Base-by-base conservation (phyloP, 768 basidiomycete genomes). In the Tephrocybe sp. region DNA sequence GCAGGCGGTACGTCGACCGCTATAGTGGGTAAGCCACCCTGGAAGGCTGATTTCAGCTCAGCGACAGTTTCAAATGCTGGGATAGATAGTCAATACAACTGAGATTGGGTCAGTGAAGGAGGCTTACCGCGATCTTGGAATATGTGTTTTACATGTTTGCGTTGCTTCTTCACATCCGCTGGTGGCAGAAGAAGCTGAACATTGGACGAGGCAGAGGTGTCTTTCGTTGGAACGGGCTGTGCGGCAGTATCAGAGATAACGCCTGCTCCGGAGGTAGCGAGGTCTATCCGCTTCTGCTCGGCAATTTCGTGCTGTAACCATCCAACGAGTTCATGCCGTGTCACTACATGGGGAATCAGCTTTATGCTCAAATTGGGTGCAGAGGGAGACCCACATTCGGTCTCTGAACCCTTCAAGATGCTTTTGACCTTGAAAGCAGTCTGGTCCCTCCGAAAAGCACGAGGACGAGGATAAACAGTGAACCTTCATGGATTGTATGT, bases 361-460 rank as follows among this genome's bases (percentile, higher is more conserved):
- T 6, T 34, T 20, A 11, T 1, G 41, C 48, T 17, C 8, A 30
- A 6, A 17, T 23, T 16, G 36, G 8, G 14, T 3, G 44, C n/a
- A 23, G 41, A 6, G 9, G 16, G 22, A 12, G 11, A 61, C 80
- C 52, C 55, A 88, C 89, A 69, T 63, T 90, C 89, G 45, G 80
- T 76, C 63, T 92, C 90, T 0, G 84, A 84, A 19, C 86, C 85
- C 63, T 82, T 86, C 44, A 92, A 72, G 19, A 92, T 83, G 58
- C 86, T 91, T 72, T 90, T 91, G 41, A 92, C 82, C 60, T 85
- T 90, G 77, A 88, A 92, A 0, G 84, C 83, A 8, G 80, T 65
- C 48, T 84, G 80, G 53, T 86, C 84, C 38, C 80, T 70, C 16
- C 79, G 77, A 30, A 68, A 72, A 12, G 70, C 69, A 35, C 84